Evolutionary conservation across 1,139 yeast genomes (phyloP).

Genomic region (Diutina sp.): DNA sequence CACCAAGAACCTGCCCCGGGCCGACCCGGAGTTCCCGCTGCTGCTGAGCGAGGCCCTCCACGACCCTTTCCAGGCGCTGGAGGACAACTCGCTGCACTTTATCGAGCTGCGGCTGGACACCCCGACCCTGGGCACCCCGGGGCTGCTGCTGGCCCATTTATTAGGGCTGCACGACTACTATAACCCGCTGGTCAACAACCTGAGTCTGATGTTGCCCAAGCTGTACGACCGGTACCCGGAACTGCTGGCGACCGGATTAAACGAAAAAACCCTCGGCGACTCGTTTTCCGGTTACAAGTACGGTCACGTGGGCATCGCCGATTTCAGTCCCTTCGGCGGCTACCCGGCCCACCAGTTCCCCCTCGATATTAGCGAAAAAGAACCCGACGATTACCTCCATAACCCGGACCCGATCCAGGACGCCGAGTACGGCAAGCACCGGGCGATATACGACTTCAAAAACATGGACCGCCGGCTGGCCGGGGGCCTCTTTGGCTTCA

Average conservation of each 20-base stretch:
- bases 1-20: neutral
- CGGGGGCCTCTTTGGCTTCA: constrained; percentile 46
- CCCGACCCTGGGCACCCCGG: constrained; percentile 1
- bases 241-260: neutral
- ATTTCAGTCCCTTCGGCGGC: constrained; percentile 66
- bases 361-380: constrained; percentile 74
- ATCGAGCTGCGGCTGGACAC: constrained; percentile 1
- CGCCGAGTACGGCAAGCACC: constrained; percentile 58
- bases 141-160: neutral
- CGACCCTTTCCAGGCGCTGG: neutral
- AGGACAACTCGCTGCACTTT: neutral
- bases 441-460: constrained; percentile 47
- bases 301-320: neutral
- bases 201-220: neutral
- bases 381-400: constrained; percentile 83
- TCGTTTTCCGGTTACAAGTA: neutral
- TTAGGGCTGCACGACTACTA: neutral
- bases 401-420: constrained; percentile 89
- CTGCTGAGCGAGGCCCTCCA: neutral
- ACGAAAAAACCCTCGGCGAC: constrained; percentile 1
- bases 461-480: constrained; percentile 46
- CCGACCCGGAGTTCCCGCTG: neutral
- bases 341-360: constrained; percentile 87
- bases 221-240: constrained; percentile 1
- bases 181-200: neutral